Evolutionary conservation across 176 grass and related monocot species (phyloP), one percentile per base, ranked within the genome.

Genomic region (Avena atlantica): DNA sequence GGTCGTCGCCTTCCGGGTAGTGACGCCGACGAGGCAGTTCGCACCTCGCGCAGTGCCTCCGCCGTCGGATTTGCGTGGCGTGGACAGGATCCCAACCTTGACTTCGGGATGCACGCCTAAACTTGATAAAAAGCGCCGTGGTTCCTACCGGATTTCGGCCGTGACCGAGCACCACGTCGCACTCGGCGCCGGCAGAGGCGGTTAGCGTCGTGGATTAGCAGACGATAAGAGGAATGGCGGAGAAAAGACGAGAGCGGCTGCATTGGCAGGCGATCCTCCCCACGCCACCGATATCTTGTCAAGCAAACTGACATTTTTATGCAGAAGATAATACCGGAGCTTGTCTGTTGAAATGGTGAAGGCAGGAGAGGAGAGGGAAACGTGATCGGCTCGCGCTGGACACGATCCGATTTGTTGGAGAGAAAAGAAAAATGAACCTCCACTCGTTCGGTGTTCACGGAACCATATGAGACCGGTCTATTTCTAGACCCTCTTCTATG

Each of bases 201-300:
- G 48, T 10, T 76, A 76, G 72, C 72, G 72, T 76, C 72, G 25
- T 76, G 72, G 25, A 76, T 29, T 76, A 1, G 72, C 21, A 13
- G 48, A 76, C 72, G 72, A 4, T 17, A 40, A 37, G 63, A 66
- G 63, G 63, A 66, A 31, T 31, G 63, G 65, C 15, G 66, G 66
- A 8, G 29, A 70, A 40, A 70, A 19, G 67, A 70, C 67, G 34
- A 70, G 8, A 8, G n/a, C 9, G 34, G 66, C 8, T 16, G 66
- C 8, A 69, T 14, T 67, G 45, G 21, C 0, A 25, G 47, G 23
- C 8, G 24, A 53, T 53, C 3, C 24, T 31, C 50, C 73, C 49
- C 73, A 76, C 73, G 73, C 14, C 14, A 76, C 9, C 29, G 73
- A 10, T 76, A 2, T 52, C 71, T 49, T 75, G 21, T 4, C 48